Base-by-base conservation (phyloP, 2,329 filamentous ascomycete genomes). In the Lecanosticta acicola region DNA sequence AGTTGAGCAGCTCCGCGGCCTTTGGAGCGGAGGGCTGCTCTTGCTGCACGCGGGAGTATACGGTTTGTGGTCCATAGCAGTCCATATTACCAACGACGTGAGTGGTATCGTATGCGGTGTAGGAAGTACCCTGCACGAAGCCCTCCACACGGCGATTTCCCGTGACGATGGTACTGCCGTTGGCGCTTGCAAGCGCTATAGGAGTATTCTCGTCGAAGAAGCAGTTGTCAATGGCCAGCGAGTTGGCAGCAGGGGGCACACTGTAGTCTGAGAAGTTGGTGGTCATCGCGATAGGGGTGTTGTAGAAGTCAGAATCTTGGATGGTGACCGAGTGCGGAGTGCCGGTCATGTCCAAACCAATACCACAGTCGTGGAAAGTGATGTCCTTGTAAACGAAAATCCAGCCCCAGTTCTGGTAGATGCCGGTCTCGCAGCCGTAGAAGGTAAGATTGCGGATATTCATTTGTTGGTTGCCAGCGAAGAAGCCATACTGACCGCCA, bases 341-440 rank as follows among this genome's bases (percentile, higher is more conserved):
- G 43, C 59, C 54, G 3, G 83, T 79, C 81, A 94, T 87, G 68
- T 94, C 85, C 52, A 94, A 72, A 45, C 86, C 88, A 32, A 90
- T 69, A n/a, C 73, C 70, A 43, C 59, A 62, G 34, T 62, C 46
- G 45, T 61, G 61, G 56, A 94, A 86, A 37, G 71, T 76, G 32
- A 94, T 57, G 29, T 79, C 84, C 64, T 91, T 87, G 68, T 93
- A 80, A 36, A 83, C 81, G 84, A 85, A 94, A 14, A 81, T 74
- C 88, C 88, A 94, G 71, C 91, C 87, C 88, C 88, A 94, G 73
- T 89, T 89, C 81, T 93, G 85, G 70, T 79, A 87, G 53, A 94
- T 81, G 51, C 85, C 88, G 1, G 87, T 94, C 62, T 87, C 77
- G 72, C 85, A 90, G 66, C 79, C 76, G 65, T 85, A 87, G 76